Evolutionary conservation across 1,139 yeast species (phyloP), one percentile per base, ranked within the genome.

Genomic region (Lodderomyces jiufengensis): DNA sequence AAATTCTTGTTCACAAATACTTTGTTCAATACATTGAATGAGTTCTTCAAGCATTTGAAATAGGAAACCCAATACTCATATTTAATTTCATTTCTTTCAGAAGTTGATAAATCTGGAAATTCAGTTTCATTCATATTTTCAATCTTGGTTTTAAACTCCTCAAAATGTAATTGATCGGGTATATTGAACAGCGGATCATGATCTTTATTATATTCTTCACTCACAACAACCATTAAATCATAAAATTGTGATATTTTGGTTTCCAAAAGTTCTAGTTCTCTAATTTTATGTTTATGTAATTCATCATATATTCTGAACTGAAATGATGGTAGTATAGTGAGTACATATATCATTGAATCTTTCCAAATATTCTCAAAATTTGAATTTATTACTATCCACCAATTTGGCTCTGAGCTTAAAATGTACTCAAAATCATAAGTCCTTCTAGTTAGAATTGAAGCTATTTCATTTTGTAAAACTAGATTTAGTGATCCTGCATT

Each of bases 361-460:
- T 56, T 61, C 43, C 50, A 45, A 5, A 51, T 26, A 30, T 50
- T 22, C 28, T 37, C 18, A 47, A 21, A 13, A 27, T 39, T 38
- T 32, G 46, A 41, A 34, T 34, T 39, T 36, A 37, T 12, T 29
- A 41, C 33, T 36, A 42, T 24, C 31, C 34, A 13, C 40, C 38
- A 31, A 13, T 38, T 32, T 7, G 39, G 47, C 10, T 26, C 11
- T 10, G 18, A 30, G 20, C 26, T 37, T 25, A 49, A 34, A 4
- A 58, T 38, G 28, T 47, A 47, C 29, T 59, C 58, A 40, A 44
- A 57, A 24, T 60, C 67, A 20, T 61, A 38, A 5, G 51, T 49
- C 28, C 65, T 45, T 9, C 34, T 32, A 2, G 57, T 54, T 1
- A 48, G 46, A 23, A 44, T 41, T 5, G 31, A 33, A n/a, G 59